Conservation (phyloP, 148 eudicot genomes). For the Silene latifolia region DNA sequence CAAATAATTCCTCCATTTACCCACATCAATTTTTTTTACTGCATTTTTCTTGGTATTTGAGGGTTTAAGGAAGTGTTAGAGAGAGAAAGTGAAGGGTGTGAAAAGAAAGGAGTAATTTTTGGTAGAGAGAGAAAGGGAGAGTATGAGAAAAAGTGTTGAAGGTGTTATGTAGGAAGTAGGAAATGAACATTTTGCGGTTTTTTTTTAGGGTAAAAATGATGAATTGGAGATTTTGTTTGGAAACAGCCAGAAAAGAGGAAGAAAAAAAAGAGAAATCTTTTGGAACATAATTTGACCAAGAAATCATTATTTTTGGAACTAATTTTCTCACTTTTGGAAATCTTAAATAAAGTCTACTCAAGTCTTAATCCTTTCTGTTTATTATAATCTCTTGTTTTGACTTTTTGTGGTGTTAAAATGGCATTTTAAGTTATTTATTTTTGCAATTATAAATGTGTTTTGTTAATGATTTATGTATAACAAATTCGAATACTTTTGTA, state of each 20-base stretch:
- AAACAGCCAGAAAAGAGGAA: neutral
- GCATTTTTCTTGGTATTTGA: slow-evolving; percentile 1
- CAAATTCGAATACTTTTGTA: too few relatives aligned
- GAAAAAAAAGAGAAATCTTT: neutral
- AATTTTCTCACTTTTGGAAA: neutral
- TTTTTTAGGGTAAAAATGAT: slow-evolving; percentile 42
- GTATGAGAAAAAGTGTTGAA: neutral
- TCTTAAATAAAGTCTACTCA: neutral
- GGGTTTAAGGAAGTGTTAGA: slow-evolving; percentile 11
- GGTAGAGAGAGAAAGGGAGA: slow-evolving; percentile 10
- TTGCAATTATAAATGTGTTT: too few relatives aligned
- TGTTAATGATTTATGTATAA: too few relatives aligned
- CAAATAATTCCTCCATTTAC: slow-evolving; percentile 51
- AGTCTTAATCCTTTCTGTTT: neutral
- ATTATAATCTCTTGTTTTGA: too few relatives aligned
- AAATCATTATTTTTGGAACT: neutral
- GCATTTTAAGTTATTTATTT: too few relatives aligned
- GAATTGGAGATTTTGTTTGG: too few relatives aligned
- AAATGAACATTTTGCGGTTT: slow-evolving; percentile 15
- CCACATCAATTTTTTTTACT: neutral
- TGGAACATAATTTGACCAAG: neutral
- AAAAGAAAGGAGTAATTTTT: slow-evolving; percentile 1
- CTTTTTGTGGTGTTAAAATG: too few relatives aligned
- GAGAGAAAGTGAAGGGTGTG: slow-evolving; percentile 4
- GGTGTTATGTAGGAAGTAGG: slow-evolving; percentile 30